Evolutionary conservation across 768 basidiomycete species (phyloP), one percentile per base, ranked within the genome.

Genomic region (Rhizopogon vulgaris): DNA sequence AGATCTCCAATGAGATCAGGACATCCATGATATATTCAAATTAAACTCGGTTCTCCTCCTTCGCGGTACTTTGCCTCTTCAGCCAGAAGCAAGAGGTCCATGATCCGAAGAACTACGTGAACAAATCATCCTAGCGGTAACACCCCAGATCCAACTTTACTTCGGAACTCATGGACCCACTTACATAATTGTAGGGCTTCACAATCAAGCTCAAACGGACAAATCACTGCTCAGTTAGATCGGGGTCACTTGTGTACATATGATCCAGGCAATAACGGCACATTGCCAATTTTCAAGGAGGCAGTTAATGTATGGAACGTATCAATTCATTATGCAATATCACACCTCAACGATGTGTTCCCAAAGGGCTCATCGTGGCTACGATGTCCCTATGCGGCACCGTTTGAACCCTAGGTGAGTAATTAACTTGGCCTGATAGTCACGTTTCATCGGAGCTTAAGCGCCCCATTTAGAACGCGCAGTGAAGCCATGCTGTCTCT

Each of bases 361-460:
- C 22, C 3, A 22, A 22, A 22, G 22, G 22, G 22, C 3, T 22
- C 22, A 22, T 22, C 22, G 22, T 7, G 39, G 30, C 43, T 46
- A 32, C 43, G 17, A 22, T 24, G 12, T 51, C 38, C 32, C 27
- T 39, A 41, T 50, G 9, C 8, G 39, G 51, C 38, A 38, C 41
- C 36, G 42, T 30, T 41, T n/a, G 38, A 28, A 52, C 51, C 18
- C 50, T 43, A 34, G 14, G 32, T 7, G 37, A 48, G 48, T 53
- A 43, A 53, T 34, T 32, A 48, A 40, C 52, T 38, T 49, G 43
- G 49, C 55, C 60, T 55, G 32, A 34, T 34, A 34, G 55, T 57
- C 57, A 39, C 49, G 53, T 22, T 46, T 41, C 52, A 34, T 56
- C 66, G 66, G 66, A 67, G 38, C 66, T 67, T 69, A 59, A 48